Evolutionary conservation across 2,329 filamentous ascomycete genomes (phyloP).

Genomic region (Trematosphaeria pertusa): DNA sequence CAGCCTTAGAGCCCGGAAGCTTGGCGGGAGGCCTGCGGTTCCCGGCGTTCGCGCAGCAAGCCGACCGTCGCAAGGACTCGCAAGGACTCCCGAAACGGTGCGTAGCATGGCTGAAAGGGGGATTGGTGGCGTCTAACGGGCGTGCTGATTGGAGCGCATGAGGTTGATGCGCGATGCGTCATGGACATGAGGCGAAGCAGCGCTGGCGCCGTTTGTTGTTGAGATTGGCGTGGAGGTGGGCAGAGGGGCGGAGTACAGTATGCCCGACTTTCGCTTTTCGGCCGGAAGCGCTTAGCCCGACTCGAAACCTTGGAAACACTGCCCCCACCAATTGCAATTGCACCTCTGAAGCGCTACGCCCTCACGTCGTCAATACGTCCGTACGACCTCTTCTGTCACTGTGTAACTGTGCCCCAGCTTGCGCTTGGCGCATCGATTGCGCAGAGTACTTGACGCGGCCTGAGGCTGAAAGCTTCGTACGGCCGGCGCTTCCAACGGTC

Average conservation of each 20-base stretch:
- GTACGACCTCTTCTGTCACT: too few relatives aligned
- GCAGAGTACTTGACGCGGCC: constrained; percentile 14
- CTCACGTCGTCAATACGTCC: too few relatives aligned
- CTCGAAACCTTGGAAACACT: too few relatives aligned
- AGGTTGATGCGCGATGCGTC: background rate
- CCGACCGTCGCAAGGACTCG: background rate
- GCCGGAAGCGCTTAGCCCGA: too few relatives aligned
- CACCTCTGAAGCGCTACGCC: too few relatives aligned
- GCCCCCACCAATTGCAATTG: too few relatives aligned
- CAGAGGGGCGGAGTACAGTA: constrained; percentile 6
- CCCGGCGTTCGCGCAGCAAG: background rate
- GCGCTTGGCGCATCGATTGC: constrained; percentile 6
- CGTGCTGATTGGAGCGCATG: background rate
- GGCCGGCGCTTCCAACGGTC: background rate
- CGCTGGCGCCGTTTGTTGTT: background rate
- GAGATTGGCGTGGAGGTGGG: background rate
- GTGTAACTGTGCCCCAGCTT: background rate
- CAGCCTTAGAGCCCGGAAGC: constrained; percentile 2
- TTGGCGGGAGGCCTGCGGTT: constrained; percentile 1
- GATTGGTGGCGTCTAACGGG: background rate
- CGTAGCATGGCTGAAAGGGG: background rate
- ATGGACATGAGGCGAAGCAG: constrained; percentile 4
- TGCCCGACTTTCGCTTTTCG: background rate
- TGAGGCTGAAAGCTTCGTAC: constrained; percentile 7
- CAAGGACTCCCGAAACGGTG: background rate